Base-by-base conservation (phyloP, 768 basidiomycete species). In the Xerocomellus chrysenteron region DNA sequence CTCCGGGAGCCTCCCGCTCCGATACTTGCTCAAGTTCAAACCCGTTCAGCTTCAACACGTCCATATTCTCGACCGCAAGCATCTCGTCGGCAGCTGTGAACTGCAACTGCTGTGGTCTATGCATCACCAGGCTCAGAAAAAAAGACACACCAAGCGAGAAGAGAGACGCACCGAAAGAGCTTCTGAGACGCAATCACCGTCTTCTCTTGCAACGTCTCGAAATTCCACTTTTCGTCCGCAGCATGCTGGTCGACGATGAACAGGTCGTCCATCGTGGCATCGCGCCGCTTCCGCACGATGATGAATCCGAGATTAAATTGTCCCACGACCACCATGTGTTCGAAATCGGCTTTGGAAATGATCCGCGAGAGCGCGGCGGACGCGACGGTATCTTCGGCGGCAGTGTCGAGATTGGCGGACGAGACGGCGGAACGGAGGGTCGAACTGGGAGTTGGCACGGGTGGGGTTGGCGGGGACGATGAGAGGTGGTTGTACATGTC, bases 181-280 rank as follows among this genome's bases (percentile, higher is more conserved):
- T 77, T 84, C 65, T 98, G 96, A 2, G 90, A 91, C 62, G 90
- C 82, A 55, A 99, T 94, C 50, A 80, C 82, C 12, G 95, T 98
- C n/a, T 86, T 93, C 61, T 83, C 80, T 71, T 98, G 96, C 55
- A 98, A 74, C 2, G 83, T 90, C 77, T 98, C 97, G 68, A 98
- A 98, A 69, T 98, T 98, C 74, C 92, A 98, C 75, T 98, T 98
- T 73, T 98, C 97, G 72, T 99, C 97, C 6, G 92, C 87, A 5
- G 96, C 96, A 71, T 98, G 96, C 68, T 98, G 96, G 65, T 98
- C 96, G 17, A 98, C 82, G 59, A 99, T 94, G 74, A 98, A 98
- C 41, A 99, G 76, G 65, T 99, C 96, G 67, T 98, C 95, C 74
- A 84, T 76, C 39, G 11, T 37, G 24, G 13, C 30, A 36, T 24